Evolutionary conservation across 768 basidiomycete species (phyloP), one percentile per base, ranked within the genome.

Genomic region (Amanita fuliginea): DNA sequence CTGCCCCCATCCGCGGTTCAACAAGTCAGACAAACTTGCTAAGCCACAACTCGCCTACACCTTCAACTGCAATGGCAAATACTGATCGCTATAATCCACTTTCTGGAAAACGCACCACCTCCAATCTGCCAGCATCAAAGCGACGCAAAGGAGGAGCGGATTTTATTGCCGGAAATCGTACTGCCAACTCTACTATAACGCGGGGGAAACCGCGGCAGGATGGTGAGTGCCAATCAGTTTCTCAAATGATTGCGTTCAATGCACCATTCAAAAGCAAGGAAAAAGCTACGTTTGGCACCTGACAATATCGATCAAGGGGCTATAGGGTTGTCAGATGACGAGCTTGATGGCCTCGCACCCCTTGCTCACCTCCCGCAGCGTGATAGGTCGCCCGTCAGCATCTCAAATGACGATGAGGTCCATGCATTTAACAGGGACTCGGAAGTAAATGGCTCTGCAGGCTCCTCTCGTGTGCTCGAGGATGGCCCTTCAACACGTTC

Each of bases 401-500:
- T 22, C 19, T 13, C 30, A 1, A 14, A 42, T n/a, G 40, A 14
- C 26, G 36, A 11, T 28, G 13, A 24, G 18, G 7, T n/a, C 22
- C 40, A 41, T 32, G 40, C 40, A 3, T 30, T 40, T 26, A 40
- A 22, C 40, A 11, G 10, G 47, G 28, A 40, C 9, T 32, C 28
- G n/a, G 40, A 42, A 4, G 28, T 9, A 13, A 10, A 19, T 22
- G 8, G 32, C 10, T 22, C 22, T 13, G 49, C 49, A 18, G 43
- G 49, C 33, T 36, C 32, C 21, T 50, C 41, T 26, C 49, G 49
- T n/a, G 10, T 50, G 19, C 34, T n/a, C 14, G 14, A 42, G 9
- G 49, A 43, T 22, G 49, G 42, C 33, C 30, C 30, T 22, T 33
- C 49, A 19, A 43, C 40, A 43, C 26, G 7, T 10, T 19, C 14